These are phyloP conservation scores for Craterostigma plantagineum DNA, from an alignment of 257 asterid species.

Conservation along the genomic window DNA sequence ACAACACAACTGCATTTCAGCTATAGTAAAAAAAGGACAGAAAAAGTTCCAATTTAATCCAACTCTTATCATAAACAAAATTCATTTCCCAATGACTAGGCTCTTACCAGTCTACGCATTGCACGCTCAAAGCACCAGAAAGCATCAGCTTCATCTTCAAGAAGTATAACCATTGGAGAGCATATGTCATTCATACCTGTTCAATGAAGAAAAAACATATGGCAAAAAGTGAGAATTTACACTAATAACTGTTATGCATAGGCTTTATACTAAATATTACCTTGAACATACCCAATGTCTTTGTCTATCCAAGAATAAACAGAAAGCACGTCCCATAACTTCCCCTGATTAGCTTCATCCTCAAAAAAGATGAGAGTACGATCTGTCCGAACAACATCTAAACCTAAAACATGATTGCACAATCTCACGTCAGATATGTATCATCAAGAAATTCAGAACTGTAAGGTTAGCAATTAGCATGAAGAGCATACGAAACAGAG, in stretches of 20 bases:
- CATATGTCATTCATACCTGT: constrained; percentile 97
- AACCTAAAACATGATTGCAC: constrained; percentile 21
- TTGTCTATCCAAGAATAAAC: constrained; percentile 87
- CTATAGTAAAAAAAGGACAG: background rate
- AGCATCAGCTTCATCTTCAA: constrained; percentile 91
- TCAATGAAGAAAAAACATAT: constrained; percentile 12
- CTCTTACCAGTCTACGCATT: constrained; percentile 80
- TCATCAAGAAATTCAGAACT: too few species aligned
- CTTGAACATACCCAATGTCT: constrained; percentile 97
- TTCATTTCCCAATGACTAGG: too few species aligned
- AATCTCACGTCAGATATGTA: too few species aligned
- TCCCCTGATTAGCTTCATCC: constrained; percentile 60
- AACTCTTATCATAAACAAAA: background rate
- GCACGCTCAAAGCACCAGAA: constrained; percentile 97
- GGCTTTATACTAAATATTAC: constrained; percentile 22
- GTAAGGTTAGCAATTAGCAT: too few species aligned
- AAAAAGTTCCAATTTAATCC: background rate
- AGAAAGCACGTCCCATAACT: constrained; percentile 76
- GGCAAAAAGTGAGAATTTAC: constrained; percentile 11
- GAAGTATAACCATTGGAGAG: constrained; percentile 83
- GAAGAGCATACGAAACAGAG: too few species aligned
- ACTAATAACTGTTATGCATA: constrained; percentile 7
- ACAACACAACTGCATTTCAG: background rate
- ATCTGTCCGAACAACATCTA: constrained; percentile 91
- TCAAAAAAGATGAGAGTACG: constrained; percentile 67